These are phyloP conservation scores for Ophiostoma quercus DNA, from an alignment of 2,329 filamentous ascomycete species.

Conservation along the genomic window DNA sequence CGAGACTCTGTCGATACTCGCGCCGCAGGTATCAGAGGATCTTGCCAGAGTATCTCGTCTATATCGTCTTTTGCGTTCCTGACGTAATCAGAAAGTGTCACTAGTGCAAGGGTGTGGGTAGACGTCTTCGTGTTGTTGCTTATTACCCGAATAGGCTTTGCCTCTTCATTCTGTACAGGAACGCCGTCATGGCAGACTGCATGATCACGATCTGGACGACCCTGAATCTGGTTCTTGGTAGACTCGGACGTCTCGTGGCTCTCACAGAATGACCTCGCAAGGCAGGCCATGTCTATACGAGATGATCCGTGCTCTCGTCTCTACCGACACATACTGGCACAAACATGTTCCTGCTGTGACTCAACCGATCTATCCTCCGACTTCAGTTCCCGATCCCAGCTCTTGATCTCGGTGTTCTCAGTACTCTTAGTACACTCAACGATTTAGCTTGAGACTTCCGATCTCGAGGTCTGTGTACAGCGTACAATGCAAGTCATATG, in stretches of 20 bases:
- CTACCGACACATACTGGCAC: background rate
- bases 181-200: background rate
- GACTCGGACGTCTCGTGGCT: background rate
- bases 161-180: background rate
- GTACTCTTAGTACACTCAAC: background rate
- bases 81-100: background rate
- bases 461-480: background rate
- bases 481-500: background rate
- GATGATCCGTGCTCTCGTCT: background rate
- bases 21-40: background rate
- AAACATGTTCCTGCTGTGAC: background rate
- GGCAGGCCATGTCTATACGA: background rate
- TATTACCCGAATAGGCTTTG: background rate
- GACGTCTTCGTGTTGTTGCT: background rate
- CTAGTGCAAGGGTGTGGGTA: background rate
- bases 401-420: too few relatives aligned
- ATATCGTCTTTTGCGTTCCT: background rate
- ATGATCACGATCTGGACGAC: slow-evolving; percentile 8
- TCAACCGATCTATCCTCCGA: background rate
- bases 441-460: background rate
- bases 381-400: background rate
- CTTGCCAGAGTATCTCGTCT: background rate
- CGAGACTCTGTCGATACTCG: background rate
- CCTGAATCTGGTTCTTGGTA: background rate
- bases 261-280: background rate